Conservation (phyloP, 1,139 yeast species). For the Debaryomyces psychrophilus region DNA sequence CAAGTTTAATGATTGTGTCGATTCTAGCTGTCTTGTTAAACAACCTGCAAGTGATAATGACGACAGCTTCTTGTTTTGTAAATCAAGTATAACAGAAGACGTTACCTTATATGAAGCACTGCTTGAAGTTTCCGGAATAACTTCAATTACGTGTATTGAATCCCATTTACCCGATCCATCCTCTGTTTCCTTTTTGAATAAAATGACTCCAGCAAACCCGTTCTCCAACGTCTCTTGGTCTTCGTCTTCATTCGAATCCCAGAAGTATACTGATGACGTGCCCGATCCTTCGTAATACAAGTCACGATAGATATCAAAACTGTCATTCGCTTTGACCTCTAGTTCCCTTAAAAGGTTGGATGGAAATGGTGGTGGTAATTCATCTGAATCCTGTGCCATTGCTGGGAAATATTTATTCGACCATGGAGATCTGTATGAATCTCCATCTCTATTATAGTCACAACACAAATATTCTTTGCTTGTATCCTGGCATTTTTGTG, state of each 20-base stretch:
- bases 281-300: constrained; percentile 92
- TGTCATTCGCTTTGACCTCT: constrained; percentile 82
- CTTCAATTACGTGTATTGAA: constrained; percentile 90
- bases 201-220: constrained; percentile 87
- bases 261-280: constrained; percentile 83
- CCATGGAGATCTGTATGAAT: constrained; percentile 92
- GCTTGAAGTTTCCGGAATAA: constrained; percentile 48
- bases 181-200: constrained; percentile 72
- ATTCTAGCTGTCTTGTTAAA: constrained; percentile 79
- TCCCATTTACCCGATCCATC: constrained; percentile 76
- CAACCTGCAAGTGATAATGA: constrained; percentile 73
- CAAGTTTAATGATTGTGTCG: constrained; percentile 41
- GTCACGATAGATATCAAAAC: constrained; percentile 91
- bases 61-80: constrained; percentile 35
- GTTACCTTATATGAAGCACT: constrained; percentile 74
- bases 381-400: constrained; percentile 48
- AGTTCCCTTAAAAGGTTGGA: constrained; percentile 66
- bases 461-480: constrained; percentile 81
- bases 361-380: constrained; percentile 72
- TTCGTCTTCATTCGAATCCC: constrained; percentile 69
- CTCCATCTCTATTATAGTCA: constrained; percentile 95
- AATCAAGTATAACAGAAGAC: constrained; percentile 82
- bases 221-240: constrained; percentile 37
- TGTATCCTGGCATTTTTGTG: constrained; percentile 56
- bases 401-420: constrained; percentile 75